These are phyloP conservation scores for Ascoidea tarda DNA, from an alignment of 805 yeast genomes.

Conservation along the genomic window DNA sequence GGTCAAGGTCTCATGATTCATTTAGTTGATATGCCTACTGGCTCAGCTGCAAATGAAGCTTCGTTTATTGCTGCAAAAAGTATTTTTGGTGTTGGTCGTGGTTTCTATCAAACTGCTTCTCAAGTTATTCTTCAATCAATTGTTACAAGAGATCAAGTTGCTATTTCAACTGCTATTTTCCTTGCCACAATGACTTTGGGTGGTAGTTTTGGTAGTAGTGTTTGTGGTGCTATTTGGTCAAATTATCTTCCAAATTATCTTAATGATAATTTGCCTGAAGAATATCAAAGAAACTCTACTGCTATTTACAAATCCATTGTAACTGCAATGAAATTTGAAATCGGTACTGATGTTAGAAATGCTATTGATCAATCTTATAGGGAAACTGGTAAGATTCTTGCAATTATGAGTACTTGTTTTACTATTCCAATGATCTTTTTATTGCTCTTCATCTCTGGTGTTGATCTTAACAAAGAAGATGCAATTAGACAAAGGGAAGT, in stretches of 20 bases:
- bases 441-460: too few relatives aligned
- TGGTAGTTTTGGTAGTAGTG: constrained; percentile 17
- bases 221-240: constrained; percentile 19
- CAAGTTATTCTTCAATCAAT: constrained; percentile 17
- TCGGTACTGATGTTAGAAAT: constrained; percentile 15
- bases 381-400: constrained; percentile 11
- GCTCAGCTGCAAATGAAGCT: constrained; percentile 8
- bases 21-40: constrained; percentile 13
- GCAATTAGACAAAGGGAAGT: too few relatives aligned
- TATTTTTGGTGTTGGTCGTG: constrained; percentile 18
- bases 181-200: constrained; percentile 16
- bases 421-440: too few relatives aligned
- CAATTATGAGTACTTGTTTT: too few relatives aligned
- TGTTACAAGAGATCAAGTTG: constrained; percentile 16
- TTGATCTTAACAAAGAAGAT: too few relatives aligned
- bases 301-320: constrained; percentile 15
- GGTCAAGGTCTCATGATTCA: constrained; percentile 17
- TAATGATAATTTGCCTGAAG: constrained; percentile 13
- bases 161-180: constrained; percentile 19
- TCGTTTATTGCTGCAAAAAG: constrained; percentile 13
- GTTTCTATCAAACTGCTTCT: constrained; percentile 13
- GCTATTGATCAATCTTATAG: constrained; percentile 19
- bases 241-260: constrained; percentile 12
- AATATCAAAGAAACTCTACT: constrained; percentile 11
- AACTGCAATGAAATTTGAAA: constrained; percentile 14